Evolutionary conservation across 2,329 filamentous ascomycete genomes (phyloP).

Genomic region (Curvularia lunata): DNA sequence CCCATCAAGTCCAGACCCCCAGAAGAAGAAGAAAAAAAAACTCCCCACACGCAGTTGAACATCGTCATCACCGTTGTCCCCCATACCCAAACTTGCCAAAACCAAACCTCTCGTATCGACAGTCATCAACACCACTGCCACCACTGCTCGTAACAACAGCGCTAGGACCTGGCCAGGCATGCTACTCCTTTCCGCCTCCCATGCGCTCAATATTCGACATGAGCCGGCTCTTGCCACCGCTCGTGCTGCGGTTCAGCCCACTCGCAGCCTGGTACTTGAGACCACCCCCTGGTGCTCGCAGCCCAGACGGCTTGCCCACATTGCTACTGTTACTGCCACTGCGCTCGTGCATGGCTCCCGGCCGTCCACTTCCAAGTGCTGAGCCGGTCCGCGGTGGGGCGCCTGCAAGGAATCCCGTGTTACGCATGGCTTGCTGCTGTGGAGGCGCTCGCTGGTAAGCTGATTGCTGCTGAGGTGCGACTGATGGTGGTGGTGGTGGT

Average conservation of each 20-base stretch:
- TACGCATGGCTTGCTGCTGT: slow-evolving; percentile 35
- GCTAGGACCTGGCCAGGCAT: slow-evolving; percentile 5
- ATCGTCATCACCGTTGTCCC: background rate
- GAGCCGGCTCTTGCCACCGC: slow-evolving; percentile 68
- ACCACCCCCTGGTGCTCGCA: slow-evolving; percentile 63
- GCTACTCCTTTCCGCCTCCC: slow-evolving; percentile 61
- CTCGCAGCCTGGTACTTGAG: slow-evolving; percentile 43
- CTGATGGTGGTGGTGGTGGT: background rate
- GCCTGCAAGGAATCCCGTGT: slow-evolving; percentile 43
- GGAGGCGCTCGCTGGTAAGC: slow-evolving; percentile 24
- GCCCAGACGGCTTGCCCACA: slow-evolving; percentile 58
- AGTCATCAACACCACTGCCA: background rate
- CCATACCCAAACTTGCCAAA: background rate
- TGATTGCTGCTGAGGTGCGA: slow-evolving; percentile 5
- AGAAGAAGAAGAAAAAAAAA: background rate
- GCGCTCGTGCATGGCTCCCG: slow-evolving; percentile 28
- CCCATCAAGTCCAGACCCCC: background rate
- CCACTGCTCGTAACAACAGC: background rate
- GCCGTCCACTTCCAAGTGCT: slow-evolving; percentile 33
- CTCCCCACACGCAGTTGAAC: background rate
- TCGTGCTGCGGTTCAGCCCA: slow-evolving; percentile 44
- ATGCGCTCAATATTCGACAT: slow-evolving; percentile 89
- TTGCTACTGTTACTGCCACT: slow-evolving; percentile 24
- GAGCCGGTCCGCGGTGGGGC: slow-evolving; percentile 37
- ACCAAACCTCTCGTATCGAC: background rate